Base-by-base conservation (phyloP, 495 filamentous ascomycete genomes). In the Talaromyces borbonicus region DNA sequence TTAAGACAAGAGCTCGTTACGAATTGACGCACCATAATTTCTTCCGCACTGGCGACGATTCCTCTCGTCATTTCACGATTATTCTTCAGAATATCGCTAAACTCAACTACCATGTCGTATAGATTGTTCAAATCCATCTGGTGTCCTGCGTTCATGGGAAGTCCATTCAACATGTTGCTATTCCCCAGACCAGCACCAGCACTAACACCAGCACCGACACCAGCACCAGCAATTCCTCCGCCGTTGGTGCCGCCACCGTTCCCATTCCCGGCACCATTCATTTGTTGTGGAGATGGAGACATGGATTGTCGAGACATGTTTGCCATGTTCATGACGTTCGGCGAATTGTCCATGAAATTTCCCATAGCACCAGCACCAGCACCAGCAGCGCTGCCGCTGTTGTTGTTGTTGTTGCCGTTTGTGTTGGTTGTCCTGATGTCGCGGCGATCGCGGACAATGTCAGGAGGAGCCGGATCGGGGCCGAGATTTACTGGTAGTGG, bases 91-190 rank as follows among this genome's bases (percentile, higher is more conserved):
- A 86, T 75, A 19, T 81, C 77, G 49, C 81, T 85, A 52, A 94
- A 67, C 58, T 90, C 83, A 47, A 89, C 72, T 14, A 94, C 83
- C 76, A 89, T 83, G 37, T 80, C 74, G 58, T 87, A 89, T 33
- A 94, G 76, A 59, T 86, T 82, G 56, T 88, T 86, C 49, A 92
- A 77, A 59, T 94, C 87, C 67, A 85, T 84, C 66, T 90, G 84
- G 55, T 90, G 85, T 15, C 87, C 86, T 18, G 85, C 85, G 46
- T 81, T 83, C 56, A 82, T 81, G 15, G 84, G 81, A 41, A 79
- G 58, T 16, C 58, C 63, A 14, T 68, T 57, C 49, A 77, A 77
- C 59, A 75, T 43, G 41, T 31, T 41, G 26, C 26, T 46, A 29
- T 35, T 46, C n/a, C 43, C 43, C 20, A 46, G 22, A n/a, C 14